Conservation (phyloP, 1,139 yeast genomes). For the Debaryomyces fabryi region DNA sequence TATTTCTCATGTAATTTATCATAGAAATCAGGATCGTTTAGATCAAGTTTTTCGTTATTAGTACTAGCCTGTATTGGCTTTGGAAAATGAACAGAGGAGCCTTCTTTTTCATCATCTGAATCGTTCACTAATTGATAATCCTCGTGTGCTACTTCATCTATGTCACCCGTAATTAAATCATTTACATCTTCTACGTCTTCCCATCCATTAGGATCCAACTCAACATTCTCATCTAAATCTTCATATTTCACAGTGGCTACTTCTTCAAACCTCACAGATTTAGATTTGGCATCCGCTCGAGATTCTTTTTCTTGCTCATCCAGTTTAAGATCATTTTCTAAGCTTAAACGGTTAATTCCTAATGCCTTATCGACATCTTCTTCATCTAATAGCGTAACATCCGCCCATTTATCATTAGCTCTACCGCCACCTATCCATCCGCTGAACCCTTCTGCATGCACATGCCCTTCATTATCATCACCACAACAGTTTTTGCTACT, state of each 20-base stretch:
- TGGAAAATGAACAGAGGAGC: slow-evolving; percentile 60
- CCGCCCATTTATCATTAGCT: slow-evolving; percentile 36
- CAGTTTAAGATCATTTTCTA: slow-evolving; percentile 15
- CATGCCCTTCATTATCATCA: slow-evolving; percentile 20
- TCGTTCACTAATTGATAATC: slow-evolving; percentile 47
- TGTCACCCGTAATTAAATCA: slow-evolving; percentile 28
- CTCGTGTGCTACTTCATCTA: slow-evolving; percentile 38
- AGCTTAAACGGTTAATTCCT: slow-evolving; percentile 25
- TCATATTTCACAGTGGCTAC: slow-evolving; percentile 36
- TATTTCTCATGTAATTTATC: slow-evolving; percentile 81
- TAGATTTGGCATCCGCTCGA: slow-evolving; percentile 17
- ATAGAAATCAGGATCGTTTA: slow-evolving; percentile 76
- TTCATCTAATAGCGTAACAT: slow-evolving; percentile 38
- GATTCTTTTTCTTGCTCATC: slow-evolving; percentile 3
- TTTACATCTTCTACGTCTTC: slow-evolving; percentile 43
- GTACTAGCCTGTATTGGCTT: slow-evolving; percentile 39
- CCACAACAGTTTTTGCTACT: slow-evolving; percentile 13
- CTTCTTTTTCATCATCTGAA: slow-evolving; percentile 36
- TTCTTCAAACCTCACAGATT: slow-evolving; percentile 44
- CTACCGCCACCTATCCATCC: slow-evolving; percentile 75
- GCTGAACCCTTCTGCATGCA: slow-evolving; percentile 66
- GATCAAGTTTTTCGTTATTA: slow-evolving; percentile 46
- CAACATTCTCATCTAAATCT: slow-evolving; percentile 29
- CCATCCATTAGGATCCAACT: slow-evolving; percentile 44
- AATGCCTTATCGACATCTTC: slow-evolving; percentile 44